These are phyloP conservation scores for Rhizophagus sp. DNA, from an alignment of 192 early-diverging fungal species.

Conservation along the genomic window DNA sequence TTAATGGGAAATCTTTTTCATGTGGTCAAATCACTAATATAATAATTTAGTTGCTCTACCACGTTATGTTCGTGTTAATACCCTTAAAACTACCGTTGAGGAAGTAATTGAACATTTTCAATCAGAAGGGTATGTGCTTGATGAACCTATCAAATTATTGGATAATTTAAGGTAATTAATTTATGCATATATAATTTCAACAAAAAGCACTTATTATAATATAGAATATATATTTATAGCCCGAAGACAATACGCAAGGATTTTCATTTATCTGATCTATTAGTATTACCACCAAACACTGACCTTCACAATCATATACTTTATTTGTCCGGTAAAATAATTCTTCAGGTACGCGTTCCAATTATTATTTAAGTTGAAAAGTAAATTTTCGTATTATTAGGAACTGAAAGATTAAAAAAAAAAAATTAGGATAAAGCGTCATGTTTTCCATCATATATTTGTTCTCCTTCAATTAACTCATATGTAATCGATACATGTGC, in stretches of 20 bases:
- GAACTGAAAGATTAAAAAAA: too few species aligned
- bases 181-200: background rate
- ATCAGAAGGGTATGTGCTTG: constrained; percentile 57
- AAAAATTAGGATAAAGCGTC: constrained; percentile 80
- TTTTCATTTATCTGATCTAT: constrained; percentile 75
- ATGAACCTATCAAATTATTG: constrained; percentile 35
- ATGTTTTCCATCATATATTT: constrained; percentile 90
- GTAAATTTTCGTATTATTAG: too few species aligned
- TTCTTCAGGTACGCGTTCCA: constrained; percentile 67
- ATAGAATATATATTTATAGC: background rate
- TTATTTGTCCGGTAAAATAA: constrained; percentile 73
- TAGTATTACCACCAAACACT: constrained; percentile 83
- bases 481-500: constrained; percentile 94
- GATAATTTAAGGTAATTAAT: constrained; percentile 33
- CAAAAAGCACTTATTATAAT: background rate
- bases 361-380: background rate
- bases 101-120: constrained; percentile 63
- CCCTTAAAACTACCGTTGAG: constrained; percentile 69
- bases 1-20: background rate
- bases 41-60: constrained; percentile 59
- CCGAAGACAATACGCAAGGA: constrained; percentile 60
- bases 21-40: background rate
- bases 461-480: constrained; percentile 56
- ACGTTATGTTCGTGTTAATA: constrained; percentile 89
- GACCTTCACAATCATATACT: constrained; percentile 87